Base-by-base conservation (phyloP, 495 filamentous ascomycete genomes). In the Hyaloscypha hepaticicola region DNA sequence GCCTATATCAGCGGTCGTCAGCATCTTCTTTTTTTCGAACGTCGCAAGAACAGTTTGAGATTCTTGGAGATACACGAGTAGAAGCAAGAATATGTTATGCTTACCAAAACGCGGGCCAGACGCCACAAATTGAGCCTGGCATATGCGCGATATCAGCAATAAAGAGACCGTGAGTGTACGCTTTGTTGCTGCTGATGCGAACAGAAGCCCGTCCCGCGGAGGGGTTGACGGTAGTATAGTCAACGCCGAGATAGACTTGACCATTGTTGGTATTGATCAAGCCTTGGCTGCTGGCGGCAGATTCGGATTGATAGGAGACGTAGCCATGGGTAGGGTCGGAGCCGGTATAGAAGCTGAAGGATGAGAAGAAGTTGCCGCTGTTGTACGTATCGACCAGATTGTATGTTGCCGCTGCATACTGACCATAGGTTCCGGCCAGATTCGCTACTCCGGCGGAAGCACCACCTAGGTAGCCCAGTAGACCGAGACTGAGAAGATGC, bases 81-180 rank as follows among this genome's bases (percentile, higher is more conserved):
- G n/a, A n/a, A n/a, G n/a, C n/a, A n/a, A n/a, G n/a, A n/a, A n/a
- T n/a, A n/a, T n/a, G n/a, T n/a, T n/a, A n/a, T n/a, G n/a, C n/a
- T n/a, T n/a, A n/a, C 69, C 70, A 72, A 26, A 48, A 72, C 1
- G 66, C 66, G 4, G 66, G 69, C 69, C 69, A 72, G n/a, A 65
- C 60, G n/a, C 66, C 65, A 45, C 65, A 62, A 19, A 52, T 55
- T 19, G 80, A 79, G 6, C 82, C 84, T 0, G 90, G 91, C 86
- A 93, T 92, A 73, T 94, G 91, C 2, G 81, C 77, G 61, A 93
- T 83, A 69, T 93, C 90, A 45, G 87, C 82, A 58, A 93, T 79
- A 72, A 93, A 86, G 27, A 96, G 80, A 2, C 88, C 90, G 29
- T 85, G 78, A 38, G 79, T 87, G 73, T 85, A 96, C 27, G 81